These are phyloP conservation scores for Kurtzmaniella fragi DNA, from an alignment of 805 yeast species.

Conservation along the genomic window DNA sequence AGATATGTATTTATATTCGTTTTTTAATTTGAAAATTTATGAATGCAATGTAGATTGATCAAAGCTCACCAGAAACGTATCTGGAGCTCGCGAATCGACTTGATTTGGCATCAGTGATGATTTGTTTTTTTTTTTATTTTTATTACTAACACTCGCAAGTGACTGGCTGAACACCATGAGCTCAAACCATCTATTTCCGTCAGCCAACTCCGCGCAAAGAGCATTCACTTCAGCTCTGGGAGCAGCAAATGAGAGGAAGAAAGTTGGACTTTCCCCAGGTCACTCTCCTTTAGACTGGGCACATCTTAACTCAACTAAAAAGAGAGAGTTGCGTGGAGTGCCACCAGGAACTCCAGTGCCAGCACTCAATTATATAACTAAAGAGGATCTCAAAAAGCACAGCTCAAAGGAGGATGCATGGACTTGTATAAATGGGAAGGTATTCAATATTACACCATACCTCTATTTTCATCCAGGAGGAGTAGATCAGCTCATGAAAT, in stretches of 20 bases:
- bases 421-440: slow-evolving; percentile 76
- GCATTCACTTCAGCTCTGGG: slow-evolving; percentile 11
- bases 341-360: slow-evolving; percentile 50
- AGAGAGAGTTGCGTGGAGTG: slow-evolving; percentile 50
- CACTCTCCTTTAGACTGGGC: slow-evolving; percentile 91
- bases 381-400: slow-evolving; percentile 58
- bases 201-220: slow-evolving; percentile 34
- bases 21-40: too few relatives aligned
- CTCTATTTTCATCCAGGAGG: slow-evolving; percentile 94
- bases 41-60: too few relatives aligned
- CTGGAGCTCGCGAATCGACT: too few relatives aligned
- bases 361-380: slow-evolving; percentile 42
- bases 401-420: slow-evolving; percentile 66
- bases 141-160: too few relatives aligned
- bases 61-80: too few relatives aligned
- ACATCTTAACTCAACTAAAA: slow-evolving; percentile 39
- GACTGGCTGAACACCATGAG: too few relatives aligned
- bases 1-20: too few relatives aligned
- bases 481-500: slow-evolving; percentile 62
- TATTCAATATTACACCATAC: slow-evolving; percentile 83
- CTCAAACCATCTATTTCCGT: slow-evolving; percentile 18
- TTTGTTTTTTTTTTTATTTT: too few relatives aligned
- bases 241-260: slow-evolving; percentile 23
- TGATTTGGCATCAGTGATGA: too few relatives aligned
- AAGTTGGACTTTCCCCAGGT: slow-evolving; percentile 69